Percentiles rank a stretch among this genome's conserved stretches.
Evolutionary conservation across 345 rosid species (phyloP).

Genomic region (Brassica carinata): DNA sequence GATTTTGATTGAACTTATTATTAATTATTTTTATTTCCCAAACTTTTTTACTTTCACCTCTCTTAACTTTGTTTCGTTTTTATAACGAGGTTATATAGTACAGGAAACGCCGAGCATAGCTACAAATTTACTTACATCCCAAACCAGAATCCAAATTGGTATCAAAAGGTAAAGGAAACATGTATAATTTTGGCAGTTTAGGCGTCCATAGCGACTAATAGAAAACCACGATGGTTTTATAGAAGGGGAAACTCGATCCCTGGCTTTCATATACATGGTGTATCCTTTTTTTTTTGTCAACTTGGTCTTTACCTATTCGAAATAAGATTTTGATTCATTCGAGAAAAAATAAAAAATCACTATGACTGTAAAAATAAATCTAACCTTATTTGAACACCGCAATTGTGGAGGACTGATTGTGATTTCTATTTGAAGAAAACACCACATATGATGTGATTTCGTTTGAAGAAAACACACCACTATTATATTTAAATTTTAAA

Average conservation of each 20-base stretch:
- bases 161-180: background rate
- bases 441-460: background rate
- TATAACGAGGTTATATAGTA: background rate
- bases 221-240: background rate
- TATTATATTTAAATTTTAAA: background rate
- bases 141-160: background rate
- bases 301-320: background rate
- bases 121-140: background rate
- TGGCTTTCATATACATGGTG: background rate
- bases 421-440: background rate
- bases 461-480: background rate
- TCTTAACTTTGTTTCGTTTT: too few relatives aligned
- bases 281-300: too few relatives aligned
- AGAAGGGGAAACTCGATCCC: background rate
- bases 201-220: too few relatives aligned
- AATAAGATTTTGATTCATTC: background rate
- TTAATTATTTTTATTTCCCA: background rate
- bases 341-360: background rate
- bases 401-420: background rate
- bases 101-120: background rate
- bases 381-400: background rate
- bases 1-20: too few relatives aligned
- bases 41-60: background rate
- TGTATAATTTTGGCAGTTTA: too few relatives aligned
- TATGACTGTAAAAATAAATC: background rate